Evolutionary conservation across 495 filamentous ascomycete species (phyloP).

Genomic region (Lasiosphaeria miniovina): DNA sequence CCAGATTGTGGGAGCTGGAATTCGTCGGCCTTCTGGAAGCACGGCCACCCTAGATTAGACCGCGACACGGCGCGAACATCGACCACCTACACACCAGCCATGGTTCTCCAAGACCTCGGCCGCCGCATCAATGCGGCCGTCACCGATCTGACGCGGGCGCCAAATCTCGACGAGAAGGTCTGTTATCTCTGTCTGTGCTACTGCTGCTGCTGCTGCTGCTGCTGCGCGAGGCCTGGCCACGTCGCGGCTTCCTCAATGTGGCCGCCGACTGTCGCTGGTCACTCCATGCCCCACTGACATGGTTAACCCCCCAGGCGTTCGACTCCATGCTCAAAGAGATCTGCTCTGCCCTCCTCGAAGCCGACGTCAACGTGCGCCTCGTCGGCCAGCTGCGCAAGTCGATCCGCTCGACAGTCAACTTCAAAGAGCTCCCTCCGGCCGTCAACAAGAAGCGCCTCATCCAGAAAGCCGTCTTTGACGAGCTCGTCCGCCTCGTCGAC

Average conservation of each 20-base stretch:
- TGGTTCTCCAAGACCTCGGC: conserved; percentile 98
- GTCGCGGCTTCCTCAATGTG: conserved; percentile 4
- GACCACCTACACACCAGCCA: conserved; percentile 40
- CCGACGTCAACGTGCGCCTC: conserved; percentile 95
- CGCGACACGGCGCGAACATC: neutral
- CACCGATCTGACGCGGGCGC: conserved; percentile 85
- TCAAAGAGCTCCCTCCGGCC: conserved; percentile 80
- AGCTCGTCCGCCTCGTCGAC: conserved; percentile 91
- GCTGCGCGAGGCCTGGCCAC: too few species aligned
- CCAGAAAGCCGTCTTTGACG: conserved; percentile 97
- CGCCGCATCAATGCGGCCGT: conserved; percentile 97
- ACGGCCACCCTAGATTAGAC: neutral
- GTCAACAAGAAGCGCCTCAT: conserved; percentile 98
- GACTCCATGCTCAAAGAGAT: conserved; percentile 98
- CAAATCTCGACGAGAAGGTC: conserved; percentile 95
- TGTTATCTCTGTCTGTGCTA: conserved; percentile 10
- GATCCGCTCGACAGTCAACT: conserved; percentile 86
- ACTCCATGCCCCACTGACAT: conserved; percentile 8
- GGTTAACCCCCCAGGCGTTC: conserved; percentile 65
- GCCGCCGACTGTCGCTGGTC: neutral
- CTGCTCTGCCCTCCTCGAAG: conserved; percentile 85
- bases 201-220: too few species aligned
- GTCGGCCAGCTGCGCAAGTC: conserved; percentile 89
- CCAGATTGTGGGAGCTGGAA: too few species aligned
- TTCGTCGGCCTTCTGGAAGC: too few species aligned